Conservation (phyloP, 148 eudicot species). For the Silene uniflora region DNA sequence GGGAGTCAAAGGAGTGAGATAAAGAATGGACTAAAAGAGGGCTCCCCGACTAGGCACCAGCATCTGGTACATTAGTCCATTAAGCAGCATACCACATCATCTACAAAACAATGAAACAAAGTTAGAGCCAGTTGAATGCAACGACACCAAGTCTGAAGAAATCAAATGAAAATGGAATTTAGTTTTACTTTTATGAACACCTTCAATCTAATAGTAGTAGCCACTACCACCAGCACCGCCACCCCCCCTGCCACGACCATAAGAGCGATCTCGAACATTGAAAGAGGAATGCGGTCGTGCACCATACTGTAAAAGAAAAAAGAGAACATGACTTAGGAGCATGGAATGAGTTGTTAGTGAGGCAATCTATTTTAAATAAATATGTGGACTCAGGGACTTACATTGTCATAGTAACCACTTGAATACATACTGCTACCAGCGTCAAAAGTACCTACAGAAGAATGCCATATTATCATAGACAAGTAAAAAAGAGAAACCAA, state of each 20-base stretch:
- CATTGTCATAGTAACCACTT: constrained; percentile 73
- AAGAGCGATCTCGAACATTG: constrained; percentile 48
- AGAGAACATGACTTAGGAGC: constrained; percentile 8
- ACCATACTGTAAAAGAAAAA: constrained; percentile 41
- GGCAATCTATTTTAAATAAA: neutral
- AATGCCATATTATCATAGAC: neutral
- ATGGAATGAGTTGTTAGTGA: neutral
- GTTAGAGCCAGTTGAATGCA: constrained; percentile 1
- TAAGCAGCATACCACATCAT: constrained; percentile 19
- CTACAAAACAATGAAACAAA: constrained; percentile 23
- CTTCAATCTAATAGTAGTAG: constrained; percentile 44
- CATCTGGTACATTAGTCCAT: constrained; percentile 16
- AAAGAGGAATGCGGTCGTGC: constrained; percentile 51
- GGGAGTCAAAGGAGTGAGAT: constrained; percentile 9
- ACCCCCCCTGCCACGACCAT: constrained; percentile 56
- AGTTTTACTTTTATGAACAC: constrained; percentile 26
- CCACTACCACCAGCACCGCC: constrained; percentile 54
- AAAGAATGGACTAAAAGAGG: constrained; percentile 14
- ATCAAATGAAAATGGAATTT: neutral
- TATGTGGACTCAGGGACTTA: constrained; percentile 30
- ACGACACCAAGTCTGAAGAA: neutral
- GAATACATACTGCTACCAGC: constrained; percentile 40
- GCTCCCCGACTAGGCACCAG: constrained; percentile 9
- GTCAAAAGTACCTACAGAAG: constrained; percentile 43
- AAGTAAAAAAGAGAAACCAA: neutral